These are phyloP conservation scores for Sarocladiaceae sp. DNA, from an alignment of 2,329 filamentous ascomycete species.

Conservation along the genomic window DNA sequence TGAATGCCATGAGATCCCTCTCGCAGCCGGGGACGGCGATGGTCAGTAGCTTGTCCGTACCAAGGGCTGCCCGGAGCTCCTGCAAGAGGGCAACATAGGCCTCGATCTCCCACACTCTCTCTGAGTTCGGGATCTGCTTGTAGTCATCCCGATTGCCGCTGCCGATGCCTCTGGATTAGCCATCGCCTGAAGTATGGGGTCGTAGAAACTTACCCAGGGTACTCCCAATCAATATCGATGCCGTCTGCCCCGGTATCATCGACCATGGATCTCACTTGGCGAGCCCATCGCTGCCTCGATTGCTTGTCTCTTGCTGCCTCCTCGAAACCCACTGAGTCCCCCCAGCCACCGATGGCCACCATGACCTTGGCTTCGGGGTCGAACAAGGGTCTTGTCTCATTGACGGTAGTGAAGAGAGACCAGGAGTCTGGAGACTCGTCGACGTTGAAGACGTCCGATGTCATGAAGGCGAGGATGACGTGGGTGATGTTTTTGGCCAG, in stretches of 20 bases:
- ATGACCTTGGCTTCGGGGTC: constrained; percentile 52
- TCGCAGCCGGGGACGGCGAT: constrained; percentile 61
- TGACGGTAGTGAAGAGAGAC: constrained; percentile 48
- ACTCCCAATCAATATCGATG: constrained; percentile 60
- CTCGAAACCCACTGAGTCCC: constrained; percentile 58
- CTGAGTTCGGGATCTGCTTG: constrained; percentile 53
- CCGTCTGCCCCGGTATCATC: constrained; percentile 59
- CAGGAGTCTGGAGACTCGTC: constrained; percentile 28
- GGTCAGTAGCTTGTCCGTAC: constrained; percentile 52
- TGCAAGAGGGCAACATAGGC: constrained; percentile 56
- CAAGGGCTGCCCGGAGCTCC: constrained; percentile 52
- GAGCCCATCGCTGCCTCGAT: constrained; percentile 52
- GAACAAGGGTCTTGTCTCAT: constrained; percentile 41
- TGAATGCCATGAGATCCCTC: constrained; percentile 63
- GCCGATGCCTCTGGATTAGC: neutral
- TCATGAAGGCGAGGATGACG: constrained; percentile 53
- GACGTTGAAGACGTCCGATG: constrained; percentile 44
- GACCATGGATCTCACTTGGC: constrained; percentile 59
- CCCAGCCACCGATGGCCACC: constrained; percentile 72
- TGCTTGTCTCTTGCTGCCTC: constrained; percentile 43
- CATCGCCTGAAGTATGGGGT: neutral
- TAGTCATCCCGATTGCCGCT: constrained; percentile 67
- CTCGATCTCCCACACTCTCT: constrained; percentile 55
- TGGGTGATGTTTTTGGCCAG: constrained; percentile 44
- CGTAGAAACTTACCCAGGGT: constrained; percentile 35